Percentiles rank a stretch among this genome's conserved stretches.
These are phyloP conservation scores for Chaetomium sp. DNA, from an alignment of 2,329 filamentous ascomycete species.

Conservation along the genomic window DNA sequence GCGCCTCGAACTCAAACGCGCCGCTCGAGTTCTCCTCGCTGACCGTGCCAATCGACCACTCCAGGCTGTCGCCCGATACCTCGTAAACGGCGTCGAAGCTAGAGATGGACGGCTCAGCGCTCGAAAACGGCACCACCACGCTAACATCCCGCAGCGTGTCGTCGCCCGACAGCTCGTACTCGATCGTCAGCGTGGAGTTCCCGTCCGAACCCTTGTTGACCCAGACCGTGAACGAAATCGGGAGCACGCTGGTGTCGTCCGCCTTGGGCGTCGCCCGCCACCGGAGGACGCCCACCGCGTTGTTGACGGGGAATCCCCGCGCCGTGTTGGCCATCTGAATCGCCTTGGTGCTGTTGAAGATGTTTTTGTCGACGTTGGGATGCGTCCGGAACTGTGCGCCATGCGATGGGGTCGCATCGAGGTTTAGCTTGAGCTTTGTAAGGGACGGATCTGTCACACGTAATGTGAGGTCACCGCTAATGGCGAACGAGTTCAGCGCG, in stretches of 20 bases:
- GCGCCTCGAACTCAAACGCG: slow-evolving; percentile 91
- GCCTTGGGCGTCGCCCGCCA: slow-evolving; percentile 82
- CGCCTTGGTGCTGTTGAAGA: slow-evolving; percentile 74
- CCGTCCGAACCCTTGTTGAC: slow-evolving; percentile 78
- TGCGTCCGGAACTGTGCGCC: slow-evolving; percentile 92
- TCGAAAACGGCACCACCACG: slow-evolving; percentile 80
- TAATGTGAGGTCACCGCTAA: slow-evolving; percentile 88
- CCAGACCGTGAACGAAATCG: slow-evolving; percentile 97
- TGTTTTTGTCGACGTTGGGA: slow-evolving; percentile 86
- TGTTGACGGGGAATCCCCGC: slow-evolving; percentile 91
- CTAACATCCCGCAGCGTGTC: slow-evolving; percentile 76
- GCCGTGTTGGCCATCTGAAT: slow-evolving; percentile 86
- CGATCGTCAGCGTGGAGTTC: slow-evolving; percentile 84
- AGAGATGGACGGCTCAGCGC: slow-evolving; percentile 78
- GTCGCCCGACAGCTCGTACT: slow-evolving; percentile 85
- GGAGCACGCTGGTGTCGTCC: slow-evolving; percentile 73
- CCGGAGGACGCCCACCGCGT: slow-evolving; percentile 83
- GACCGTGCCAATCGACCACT: slow-evolving; percentile 87
- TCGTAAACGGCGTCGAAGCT: slow-evolving; percentile 94
- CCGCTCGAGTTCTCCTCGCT: slow-evolving; percentile 77
- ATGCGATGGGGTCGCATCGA: slow-evolving; percentile 68
- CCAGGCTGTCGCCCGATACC: slow-evolving; percentile 83
- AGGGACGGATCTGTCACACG: slow-evolving; percentile 82
- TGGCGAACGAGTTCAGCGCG: slow-evolving; percentile 73
- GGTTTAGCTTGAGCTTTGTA: slow-evolving; percentile 83